Percentiles rank a stretch among this genome's conserved stretches.
Conservation (phyloP, 306 rosid species). For the Quercus mongolica region DNA sequence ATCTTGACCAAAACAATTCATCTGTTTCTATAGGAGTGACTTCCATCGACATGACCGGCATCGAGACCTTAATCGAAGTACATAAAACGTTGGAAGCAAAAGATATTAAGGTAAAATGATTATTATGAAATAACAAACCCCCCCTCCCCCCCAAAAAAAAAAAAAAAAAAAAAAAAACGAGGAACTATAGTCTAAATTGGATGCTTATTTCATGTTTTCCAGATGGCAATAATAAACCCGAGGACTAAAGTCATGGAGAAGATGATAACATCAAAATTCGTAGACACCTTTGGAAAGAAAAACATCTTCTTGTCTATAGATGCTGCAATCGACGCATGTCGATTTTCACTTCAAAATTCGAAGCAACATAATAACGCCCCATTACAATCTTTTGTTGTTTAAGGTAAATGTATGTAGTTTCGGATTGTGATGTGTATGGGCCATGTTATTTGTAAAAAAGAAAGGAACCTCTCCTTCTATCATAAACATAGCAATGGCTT, state of each 20-base stretch:
- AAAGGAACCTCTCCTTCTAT: too few species aligned
- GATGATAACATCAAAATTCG: slow-evolving; percentile 47
- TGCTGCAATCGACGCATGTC: slow-evolving; percentile 56
- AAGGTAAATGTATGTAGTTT: too few species aligned
- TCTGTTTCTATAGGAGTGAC: slow-evolving; percentile 54
- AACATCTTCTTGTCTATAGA: slow-evolving; percentile 49
- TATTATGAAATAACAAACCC: background rate
- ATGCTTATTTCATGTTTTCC: background rate
- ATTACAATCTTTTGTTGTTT: background rate
- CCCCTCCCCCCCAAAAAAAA: accelerated
- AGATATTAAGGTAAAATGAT: slow-evolving; percentile 45
- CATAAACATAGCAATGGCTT: too few species aligned
- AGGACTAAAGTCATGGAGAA: slow-evolving; percentile 80
- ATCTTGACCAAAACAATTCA: background rate
- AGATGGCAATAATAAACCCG: slow-evolving; percentile 72
- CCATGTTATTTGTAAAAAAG: too few species aligned
- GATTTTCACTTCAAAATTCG: slow-evolving; percentile 29
- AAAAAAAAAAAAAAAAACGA: background rate
- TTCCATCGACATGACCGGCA: slow-evolving; percentile 68
- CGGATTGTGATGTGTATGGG: too few species aligned
- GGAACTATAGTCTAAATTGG: background rate
- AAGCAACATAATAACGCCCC: slow-evolving; percentile 4
- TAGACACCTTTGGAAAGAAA: slow-evolving; percentile 62
- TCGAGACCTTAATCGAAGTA: slow-evolving; percentile 57
- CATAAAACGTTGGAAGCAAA: slow-evolving; percentile 32